Evolutionary conservation across 208 protist species (phyloP).

Genomic region (Crithidia thermophila): DNA sequence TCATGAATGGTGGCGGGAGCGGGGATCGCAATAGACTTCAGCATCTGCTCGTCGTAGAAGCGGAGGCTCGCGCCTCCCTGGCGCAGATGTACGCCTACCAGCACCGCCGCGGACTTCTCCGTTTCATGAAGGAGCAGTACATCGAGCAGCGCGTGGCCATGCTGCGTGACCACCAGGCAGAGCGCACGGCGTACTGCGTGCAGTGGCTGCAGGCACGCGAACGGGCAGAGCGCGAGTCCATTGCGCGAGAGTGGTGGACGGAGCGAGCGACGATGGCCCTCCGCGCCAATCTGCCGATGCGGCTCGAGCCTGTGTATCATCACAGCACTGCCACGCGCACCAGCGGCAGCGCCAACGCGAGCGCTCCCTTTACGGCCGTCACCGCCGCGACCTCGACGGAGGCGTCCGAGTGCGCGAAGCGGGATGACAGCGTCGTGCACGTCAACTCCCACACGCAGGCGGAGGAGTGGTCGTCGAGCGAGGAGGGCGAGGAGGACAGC

Average conservation of each 20-base stretch:
- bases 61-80: conserved; percentile 40
- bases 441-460: conserved; percentile 15
- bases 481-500: conserved; percentile 18
- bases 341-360: not conserved
- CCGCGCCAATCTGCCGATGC: not conserved
- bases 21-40: conserved; percentile 39
- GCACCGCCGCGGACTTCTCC: conserved; percentile 23
- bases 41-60: conserved; percentile 41
- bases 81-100: conserved; percentile 19
- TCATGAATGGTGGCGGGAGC: no score
- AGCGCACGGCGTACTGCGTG: conserved; percentile 30
- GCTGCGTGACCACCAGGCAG: conserved; percentile 37
- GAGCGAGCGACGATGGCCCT: conserved; percentile 16
- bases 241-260: conserved; percentile 17
- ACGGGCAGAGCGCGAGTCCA: conserved; percentile 10
- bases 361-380: not conserved
- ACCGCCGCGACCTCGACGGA: not conserved
- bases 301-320: no score
- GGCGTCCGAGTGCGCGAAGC: not conserved
- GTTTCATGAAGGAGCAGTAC: conserved; percentile 36
- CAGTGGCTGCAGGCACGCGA: conserved; percentile 15
- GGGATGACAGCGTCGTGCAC: conserved; percentile 24
- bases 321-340: no score
- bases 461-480: conserved; percentile 29
- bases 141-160: conserved; percentile 41